phyloP scores from a whole-genome alignment of 2,329 filamentous ascomycete genomes.

The Xylariaceae sp. region DNA sequence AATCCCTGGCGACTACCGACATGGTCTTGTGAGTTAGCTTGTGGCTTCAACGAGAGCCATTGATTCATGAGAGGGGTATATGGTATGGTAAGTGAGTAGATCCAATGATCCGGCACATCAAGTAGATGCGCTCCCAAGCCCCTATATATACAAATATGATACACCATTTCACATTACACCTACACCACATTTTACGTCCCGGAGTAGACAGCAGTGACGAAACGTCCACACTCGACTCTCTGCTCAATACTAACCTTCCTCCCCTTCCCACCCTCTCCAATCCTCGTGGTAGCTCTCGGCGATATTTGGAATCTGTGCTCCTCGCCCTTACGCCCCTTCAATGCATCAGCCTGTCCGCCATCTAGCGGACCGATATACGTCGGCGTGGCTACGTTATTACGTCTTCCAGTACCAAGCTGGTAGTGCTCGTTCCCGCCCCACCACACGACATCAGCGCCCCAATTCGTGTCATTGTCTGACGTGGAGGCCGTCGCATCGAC shows the following conservation, averaged over 20 bases:
- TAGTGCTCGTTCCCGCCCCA: slow-evolving; percentile 95
- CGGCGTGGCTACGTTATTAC: slow-evolving; percentile 74
- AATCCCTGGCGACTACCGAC: slow-evolving; percentile 8
- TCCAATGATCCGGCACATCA: too few relatives aligned
- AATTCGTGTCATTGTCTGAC: slow-evolving; percentile 71
- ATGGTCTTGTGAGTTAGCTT: slow-evolving; percentile 13
- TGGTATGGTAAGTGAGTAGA: too few relatives aligned
- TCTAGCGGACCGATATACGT: slow-evolving; percentile 77
- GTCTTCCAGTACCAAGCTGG: slow-evolving; percentile 86
- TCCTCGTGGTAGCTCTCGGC: slow-evolving; percentile 64
- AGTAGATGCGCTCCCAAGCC: too few relatives aligned
- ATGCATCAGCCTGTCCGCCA: slow-evolving; percentile 50
- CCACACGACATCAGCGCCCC: slow-evolving; percentile 83
- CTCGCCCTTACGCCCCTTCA: slow-evolving; percentile 57
- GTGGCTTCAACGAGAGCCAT: too few relatives aligned
- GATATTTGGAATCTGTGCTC: slow-evolving; percentile 77
- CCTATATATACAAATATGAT: too few relatives aligned
- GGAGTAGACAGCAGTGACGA: slow-evolving; percentile 81
- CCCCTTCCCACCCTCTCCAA: slow-evolving; percentile 57
- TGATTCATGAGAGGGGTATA: too few relatives aligned
- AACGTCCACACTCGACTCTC: slow-evolving; percentile 79
- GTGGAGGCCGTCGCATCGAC: slow-evolving; percentile 50
- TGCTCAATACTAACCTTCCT: slow-evolving; percentile 76
- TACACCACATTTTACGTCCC: slow-evolving; percentile 26
- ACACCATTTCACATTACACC: too few relatives aligned